Evolutionary conservation across 176 grass and related monocot genomes (phyloP).

Genomic region (Lolium rigidum): DNA sequence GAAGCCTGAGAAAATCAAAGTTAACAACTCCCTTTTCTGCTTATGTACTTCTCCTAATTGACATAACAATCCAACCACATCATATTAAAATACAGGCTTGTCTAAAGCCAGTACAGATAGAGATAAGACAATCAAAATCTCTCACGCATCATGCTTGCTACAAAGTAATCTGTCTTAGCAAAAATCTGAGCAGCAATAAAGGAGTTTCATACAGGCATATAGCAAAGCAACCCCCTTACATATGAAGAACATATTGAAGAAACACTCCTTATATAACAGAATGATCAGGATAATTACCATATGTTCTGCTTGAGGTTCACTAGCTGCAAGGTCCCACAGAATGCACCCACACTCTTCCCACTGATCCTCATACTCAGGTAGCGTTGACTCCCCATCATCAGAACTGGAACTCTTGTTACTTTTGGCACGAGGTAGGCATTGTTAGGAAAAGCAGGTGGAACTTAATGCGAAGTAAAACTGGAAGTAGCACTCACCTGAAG

Average conservation of each 20-base stretch:
- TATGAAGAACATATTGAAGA: slow-evolving; percentile 22
- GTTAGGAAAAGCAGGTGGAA: slow-evolving; percentile 11
- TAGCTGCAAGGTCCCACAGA: slow-evolving; percentile 88
- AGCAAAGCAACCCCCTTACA: not conserved
- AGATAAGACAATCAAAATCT: slow-evolving; percentile 6
- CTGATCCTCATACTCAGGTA: slow-evolving; percentile 56
- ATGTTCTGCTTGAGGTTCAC: slow-evolving; percentile 82
- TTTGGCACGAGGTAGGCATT: slow-evolving; percentile 26
- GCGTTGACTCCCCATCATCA: slow-evolving; percentile 30
- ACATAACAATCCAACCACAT: not conserved
- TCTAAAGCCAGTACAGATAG: slow-evolving; percentile 25
- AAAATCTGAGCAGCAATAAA: not conserved
- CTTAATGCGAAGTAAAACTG: not conserved
- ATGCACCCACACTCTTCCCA: slow-evolving; percentile 88
- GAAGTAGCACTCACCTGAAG: slow-evolving; percentile 42
- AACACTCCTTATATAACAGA: slow-evolving; percentile 17
- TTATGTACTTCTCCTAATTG: not conserved
- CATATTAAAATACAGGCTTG: not conserved
- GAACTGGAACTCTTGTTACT: slow-evolving; percentile 43
- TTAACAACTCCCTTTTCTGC: not conserved
- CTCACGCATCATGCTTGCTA: not conserved
- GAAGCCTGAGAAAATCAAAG: not conserved
- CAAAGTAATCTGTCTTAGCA: slow-evolving; percentile 4
- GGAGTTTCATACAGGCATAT: not conserved
- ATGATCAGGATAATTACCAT: slow-evolving; percentile 57